A percentile compares a stretch with the other conserved stretches of the same genome.
phyloP scores from a whole-genome alignment of 495 filamentous ascomycete species.

The Sabuloglossum arenarium region DNA sequence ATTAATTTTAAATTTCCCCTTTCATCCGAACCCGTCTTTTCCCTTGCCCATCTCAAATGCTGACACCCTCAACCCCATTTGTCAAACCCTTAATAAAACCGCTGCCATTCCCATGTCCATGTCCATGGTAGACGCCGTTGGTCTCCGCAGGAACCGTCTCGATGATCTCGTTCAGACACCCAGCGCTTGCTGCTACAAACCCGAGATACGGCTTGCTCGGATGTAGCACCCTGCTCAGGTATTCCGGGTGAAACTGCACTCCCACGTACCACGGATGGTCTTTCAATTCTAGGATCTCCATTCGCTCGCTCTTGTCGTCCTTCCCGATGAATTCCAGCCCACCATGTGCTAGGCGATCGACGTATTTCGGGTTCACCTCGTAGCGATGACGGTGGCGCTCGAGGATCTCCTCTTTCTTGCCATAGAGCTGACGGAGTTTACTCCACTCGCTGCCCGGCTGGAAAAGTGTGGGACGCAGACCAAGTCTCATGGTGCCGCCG shows the following conservation, averaged over 20 bases:
- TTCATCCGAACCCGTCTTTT: neutral
- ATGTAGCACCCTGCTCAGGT: constrained; percentile 46
- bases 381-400: constrained; percentile 59
- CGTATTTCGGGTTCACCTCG: constrained; percentile 50
- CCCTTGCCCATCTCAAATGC: neutral
- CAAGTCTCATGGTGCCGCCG: constrained; percentile 88
- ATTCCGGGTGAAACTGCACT: constrained; percentile 81
- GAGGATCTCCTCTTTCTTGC: constrained; percentile 21
- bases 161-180: constrained; percentile 22
- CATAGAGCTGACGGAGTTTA: constrained; percentile 56
- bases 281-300: constrained; percentile 79
- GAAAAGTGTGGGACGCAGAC: constrained; percentile 52
- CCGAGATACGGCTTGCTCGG: constrained; percentile 68
- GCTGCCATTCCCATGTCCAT: neutral
- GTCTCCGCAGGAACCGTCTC: neutral
- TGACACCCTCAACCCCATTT: neutral
- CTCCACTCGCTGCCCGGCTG: constrained; percentile 63
- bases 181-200: constrained; percentile 59
- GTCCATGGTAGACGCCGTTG: neutral
- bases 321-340: constrained; percentile 54
- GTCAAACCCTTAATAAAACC: neutral
- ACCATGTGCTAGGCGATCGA: constrained; percentile 31
- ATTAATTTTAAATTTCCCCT: neutral
- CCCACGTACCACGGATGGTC: constrained; percentile 87
- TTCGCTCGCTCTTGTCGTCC: constrained; percentile 62